Base-by-base conservation (phyloP, 805 yeast species). In the Tetrapisispora phaffii region DNA sequence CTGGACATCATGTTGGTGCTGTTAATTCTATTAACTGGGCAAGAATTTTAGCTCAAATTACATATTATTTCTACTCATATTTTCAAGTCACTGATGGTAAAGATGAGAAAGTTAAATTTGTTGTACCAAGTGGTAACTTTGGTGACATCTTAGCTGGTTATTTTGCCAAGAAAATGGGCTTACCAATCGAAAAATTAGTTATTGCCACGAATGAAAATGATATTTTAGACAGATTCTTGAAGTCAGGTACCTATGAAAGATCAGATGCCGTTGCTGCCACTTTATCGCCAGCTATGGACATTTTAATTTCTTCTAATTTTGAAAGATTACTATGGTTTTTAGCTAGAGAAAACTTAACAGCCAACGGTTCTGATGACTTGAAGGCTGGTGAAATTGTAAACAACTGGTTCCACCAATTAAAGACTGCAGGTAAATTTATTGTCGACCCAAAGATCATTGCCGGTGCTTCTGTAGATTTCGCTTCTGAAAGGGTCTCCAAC, bases 11-110 rank as follows among this genome's bases (percentile, higher is more conserved):
- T 60, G 83, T 93, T 47, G 98, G 97, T 56, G 98, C 98, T 16
- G 95, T 93, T 50, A 93, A 93, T 71, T 89, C 97, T 40, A 93
- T 93, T 66, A 93, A 93, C 74, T 93, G 98, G 98, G 97, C 98
- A 8, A 81, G 98, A 70, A 93, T 93, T 55, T 75, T 93, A 57
- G 97, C 98, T 35, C 98, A 93, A 71, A 90, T 88, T 64, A 89
- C 98, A 20, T 93, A 93, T 70, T 93, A 93, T 71, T 93, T 89
- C 74, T 80, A 85, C 66, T 79, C 97, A 5, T 93, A 80, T 72
- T 89, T 93, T 77, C 80, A 80, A 62, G 77, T 74, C 52, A 56
- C 65, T 42, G 38, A 55, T 39, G 71, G 66, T 34, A 50, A 57
- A 31, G 63, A 66, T 29, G 67, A 65, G 24, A 76, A 76, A 55